These are phyloP conservation scores for Zygoascus flipseniorum DNA, from an alignment of 805 yeast genomes.

Conservation along the genomic window DNA sequence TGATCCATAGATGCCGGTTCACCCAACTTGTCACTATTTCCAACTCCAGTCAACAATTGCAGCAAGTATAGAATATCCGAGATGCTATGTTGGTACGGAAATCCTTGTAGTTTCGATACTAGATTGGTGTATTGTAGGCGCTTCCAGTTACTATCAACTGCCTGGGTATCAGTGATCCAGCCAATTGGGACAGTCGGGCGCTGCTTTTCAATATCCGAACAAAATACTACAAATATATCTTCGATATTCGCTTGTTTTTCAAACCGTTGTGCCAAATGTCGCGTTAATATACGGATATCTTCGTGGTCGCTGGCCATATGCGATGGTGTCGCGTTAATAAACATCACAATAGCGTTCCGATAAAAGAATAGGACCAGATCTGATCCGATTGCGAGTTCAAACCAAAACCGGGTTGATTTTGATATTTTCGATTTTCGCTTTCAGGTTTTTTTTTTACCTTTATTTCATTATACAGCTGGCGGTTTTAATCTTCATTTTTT, in stretches of 20 bases:
- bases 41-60: neutral
- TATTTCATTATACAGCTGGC: neutral
- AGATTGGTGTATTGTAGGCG: neutral
- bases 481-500: too few relatives aligned
- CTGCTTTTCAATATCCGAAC: neutral
- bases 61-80: neutral
- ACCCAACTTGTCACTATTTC: neutral
- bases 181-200: neutral
- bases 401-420: too few relatives aligned
- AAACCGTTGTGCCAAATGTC: neutral
- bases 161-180: neutral
- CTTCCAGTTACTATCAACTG: neutral
- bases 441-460: too few relatives aligned
- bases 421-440: too few relatives aligned
- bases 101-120: neutral
- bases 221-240: neutral
- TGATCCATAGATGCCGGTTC: neutral
- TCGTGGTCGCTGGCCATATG: neutral
- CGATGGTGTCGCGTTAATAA: neutral
- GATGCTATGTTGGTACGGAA: neutral
- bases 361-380: neutral
- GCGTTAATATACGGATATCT: neutral
- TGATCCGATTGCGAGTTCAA: neutral
- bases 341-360: neutral
- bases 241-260: neutral